Evolutionary conservation across 1,284 basidiomycete genomes (phyloP), one percentile per base, ranked within the genome.

Genomic region (Agroathelia rolfsii): DNA sequence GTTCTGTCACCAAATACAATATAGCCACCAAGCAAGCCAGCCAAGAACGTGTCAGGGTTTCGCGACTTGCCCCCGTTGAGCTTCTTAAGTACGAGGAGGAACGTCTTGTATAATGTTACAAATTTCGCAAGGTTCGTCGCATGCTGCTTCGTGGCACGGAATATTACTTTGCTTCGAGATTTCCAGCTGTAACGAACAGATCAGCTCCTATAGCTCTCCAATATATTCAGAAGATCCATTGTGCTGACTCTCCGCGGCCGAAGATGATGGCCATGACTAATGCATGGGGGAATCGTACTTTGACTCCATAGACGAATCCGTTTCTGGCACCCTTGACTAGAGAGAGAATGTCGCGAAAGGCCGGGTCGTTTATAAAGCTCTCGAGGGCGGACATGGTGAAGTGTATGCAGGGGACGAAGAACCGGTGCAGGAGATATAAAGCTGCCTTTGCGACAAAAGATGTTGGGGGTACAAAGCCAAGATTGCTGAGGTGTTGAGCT

Each of bases 231-330:
- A 30, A 15, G 12, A 13, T 32, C n/a, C n/a, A n/a, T n/a, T 23
- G 30, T 1, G 74, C 84, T 55, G 44, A 89, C 83, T 86, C 76
- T 64, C 85, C 86, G 39, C 82, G 75, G 18, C 84, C 83, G 51
- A 98, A 98, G 17, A 98, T 66, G 40, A 96, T 74, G n/a, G 90
- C 84, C 94, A 98, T 98, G 36, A 98, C 83, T 16, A 99, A 65
- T 2, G 95, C 94, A 70, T 99, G 95, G n/a, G 95, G 95, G 52
- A 95, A 95, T 28, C 88, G 69, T 46, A 97, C 87, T 67, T 97
- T 96, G 49, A 84, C 82, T 30, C 82, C 82, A 44, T 86, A 86
- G 5, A 97, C 89, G 38, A 95, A 69, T 7, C 94, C 94, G 59
- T 96, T 97, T 19, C 94, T 75, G 19, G 89, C 88, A 28, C 92